Conservation (phyloP, 78 protist genomes). For the Blattamonas nauphoetae region DNA sequence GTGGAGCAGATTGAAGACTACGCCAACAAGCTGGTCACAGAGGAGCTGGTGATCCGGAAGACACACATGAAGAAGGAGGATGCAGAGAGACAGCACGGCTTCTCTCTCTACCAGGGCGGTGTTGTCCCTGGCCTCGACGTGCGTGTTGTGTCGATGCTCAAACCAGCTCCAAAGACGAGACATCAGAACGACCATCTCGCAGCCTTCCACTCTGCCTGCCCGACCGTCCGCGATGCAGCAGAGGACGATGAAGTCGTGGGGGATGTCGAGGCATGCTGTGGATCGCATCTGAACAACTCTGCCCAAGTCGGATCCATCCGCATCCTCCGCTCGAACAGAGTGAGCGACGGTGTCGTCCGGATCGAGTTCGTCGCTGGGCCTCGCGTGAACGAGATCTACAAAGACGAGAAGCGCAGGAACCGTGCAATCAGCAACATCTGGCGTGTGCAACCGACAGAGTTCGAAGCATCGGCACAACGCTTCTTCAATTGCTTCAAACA, state of each 20-base stretch:
- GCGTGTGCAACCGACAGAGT: too few species aligned
- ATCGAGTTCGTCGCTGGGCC: constrained; percentile 1
- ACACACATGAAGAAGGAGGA: neutral
- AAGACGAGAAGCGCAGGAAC: too few species aligned
- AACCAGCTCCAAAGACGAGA: too few species aligned
- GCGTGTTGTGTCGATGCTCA: constrained; percentile 6
- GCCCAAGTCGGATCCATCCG: constrained; percentile 14
- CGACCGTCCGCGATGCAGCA: too few species aligned
- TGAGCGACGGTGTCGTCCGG: constrained; percentile 22
- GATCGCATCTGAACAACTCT: constrained; percentile 14
- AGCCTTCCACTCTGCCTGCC: too few species aligned
- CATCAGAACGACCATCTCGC: too few species aligned
- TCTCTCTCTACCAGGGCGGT: constrained; percentile 36
- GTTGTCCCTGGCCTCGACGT: constrained; percentile 22
- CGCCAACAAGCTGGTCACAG: constrained; percentile 16
- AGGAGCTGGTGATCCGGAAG: neutral
- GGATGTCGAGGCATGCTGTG: too few species aligned
- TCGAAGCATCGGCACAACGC: too few species aligned
- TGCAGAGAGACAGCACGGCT: constrained; percentile 29
- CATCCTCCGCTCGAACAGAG: neutral
- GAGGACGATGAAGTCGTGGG: too few species aligned
- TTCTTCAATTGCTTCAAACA: too few species aligned
- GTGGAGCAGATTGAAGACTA: neutral
- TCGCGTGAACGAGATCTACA: too few species aligned
- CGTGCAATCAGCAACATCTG: too few species aligned